A percentile compares a stretch with the other conserved stretches of the same genome.
Conservation (phyloP, 2,329 filamentous ascomycete species). For the Penicillium sp. region DNA sequence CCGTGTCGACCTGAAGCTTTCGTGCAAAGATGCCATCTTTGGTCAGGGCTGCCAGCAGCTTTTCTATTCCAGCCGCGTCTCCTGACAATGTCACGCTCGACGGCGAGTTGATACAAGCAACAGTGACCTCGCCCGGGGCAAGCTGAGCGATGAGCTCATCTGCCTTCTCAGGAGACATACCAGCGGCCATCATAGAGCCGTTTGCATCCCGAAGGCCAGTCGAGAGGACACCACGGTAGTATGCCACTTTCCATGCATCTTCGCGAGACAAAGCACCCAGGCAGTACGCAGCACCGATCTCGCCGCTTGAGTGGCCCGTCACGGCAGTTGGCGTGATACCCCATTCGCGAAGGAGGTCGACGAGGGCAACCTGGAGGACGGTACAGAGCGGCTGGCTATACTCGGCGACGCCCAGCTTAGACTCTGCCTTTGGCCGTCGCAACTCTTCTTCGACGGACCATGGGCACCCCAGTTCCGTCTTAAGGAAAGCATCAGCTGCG, state of each 20-base stretch:
- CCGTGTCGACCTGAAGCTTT: too few species aligned
- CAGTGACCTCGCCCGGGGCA: too few species aligned
- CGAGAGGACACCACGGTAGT: background rate
- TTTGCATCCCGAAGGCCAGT: too few species aligned
- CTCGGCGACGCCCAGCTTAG: constrained; percentile 1
- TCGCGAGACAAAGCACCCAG: background rate
- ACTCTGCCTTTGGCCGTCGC: background rate
- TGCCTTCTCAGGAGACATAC: background rate
- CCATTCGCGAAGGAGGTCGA: constrained; percentile 25
- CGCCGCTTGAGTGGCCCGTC: constrained; percentile 35
- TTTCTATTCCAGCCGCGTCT: too few species aligned
- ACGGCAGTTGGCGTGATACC: constrained; percentile 21
- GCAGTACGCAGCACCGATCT: constrained; percentile 17
- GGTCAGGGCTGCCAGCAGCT: too few species aligned
- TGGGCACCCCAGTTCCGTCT: constrained; percentile 4
- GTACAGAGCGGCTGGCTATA: constrained; percentile 28
- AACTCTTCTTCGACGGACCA: constrained; percentile 8
- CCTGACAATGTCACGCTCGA: too few species aligned
- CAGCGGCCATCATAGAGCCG: background rate
- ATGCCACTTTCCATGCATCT: background rate
- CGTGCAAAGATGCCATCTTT: too few species aligned
- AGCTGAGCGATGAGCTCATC: too few species aligned
- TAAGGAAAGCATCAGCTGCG: background rate
- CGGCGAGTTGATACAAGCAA: too few species aligned
- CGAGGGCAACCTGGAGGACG: constrained; percentile 31